A percentile compares a stretch with the other conserved stretches of the same genome.
Conservation (phyloP, 768 basidiomycete species). For the Daedaleopsis nitida region DNA sequence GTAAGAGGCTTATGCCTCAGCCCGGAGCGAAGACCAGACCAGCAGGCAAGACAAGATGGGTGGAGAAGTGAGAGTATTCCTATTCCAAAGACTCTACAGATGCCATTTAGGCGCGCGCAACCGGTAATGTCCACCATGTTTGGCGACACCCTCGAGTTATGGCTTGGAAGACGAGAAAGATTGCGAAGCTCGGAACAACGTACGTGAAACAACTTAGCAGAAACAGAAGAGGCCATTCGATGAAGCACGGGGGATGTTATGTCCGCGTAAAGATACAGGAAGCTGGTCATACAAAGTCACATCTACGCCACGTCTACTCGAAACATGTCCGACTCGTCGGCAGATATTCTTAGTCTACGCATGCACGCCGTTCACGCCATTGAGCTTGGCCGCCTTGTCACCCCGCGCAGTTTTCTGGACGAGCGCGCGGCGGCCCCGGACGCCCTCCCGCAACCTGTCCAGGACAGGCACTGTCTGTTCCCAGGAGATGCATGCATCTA, state of each 20-base stretch:
- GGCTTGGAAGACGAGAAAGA: too few species aligned
- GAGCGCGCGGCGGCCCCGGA: constrained; percentile 68
- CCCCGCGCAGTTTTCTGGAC: constrained; percentile 38
- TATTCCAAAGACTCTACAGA: background rate
- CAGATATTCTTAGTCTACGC: background rate
- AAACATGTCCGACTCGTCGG: background rate
- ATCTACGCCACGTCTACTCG: constrained; percentile 1
- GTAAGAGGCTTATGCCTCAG: background rate
- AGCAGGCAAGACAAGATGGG: constrained; percentile 1
- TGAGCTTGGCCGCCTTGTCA: constrained; percentile 7
- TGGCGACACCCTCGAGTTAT: background rate
- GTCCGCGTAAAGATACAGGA: constrained; percentile 11
- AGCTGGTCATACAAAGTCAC: constrained; percentile 1
- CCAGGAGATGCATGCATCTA: constrained; percentile 68
- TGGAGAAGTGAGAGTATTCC: background rate
- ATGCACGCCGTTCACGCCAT: constrained; percentile 19
- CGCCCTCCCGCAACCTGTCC: constrained; percentile 85
- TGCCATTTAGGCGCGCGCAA: background rate
- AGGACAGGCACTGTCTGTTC: constrained; percentile 80
- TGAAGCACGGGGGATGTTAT: background rate
- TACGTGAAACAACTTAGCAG: too few species aligned
- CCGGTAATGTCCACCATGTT: background rate
- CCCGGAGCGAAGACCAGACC: constrained; percentile 4
- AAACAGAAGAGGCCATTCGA: too few species aligned
- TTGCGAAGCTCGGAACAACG: too few species aligned